phyloP scores from a whole-genome alignment of 2,329 filamentous ascomycete species.

The Verticillium nonalfalfae region DNA sequence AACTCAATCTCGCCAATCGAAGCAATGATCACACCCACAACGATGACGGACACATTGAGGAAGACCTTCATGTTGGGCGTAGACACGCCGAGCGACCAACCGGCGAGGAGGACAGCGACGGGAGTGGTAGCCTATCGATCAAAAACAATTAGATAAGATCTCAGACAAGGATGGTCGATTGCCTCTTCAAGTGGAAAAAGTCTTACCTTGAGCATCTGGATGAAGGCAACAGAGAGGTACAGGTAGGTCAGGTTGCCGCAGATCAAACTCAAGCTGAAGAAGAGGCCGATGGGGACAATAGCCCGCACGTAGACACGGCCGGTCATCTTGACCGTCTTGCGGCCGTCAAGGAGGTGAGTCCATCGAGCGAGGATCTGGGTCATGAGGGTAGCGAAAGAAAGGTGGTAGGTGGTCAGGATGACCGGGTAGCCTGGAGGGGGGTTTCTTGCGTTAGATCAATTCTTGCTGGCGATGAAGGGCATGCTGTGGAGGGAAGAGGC shows the following conservation, averaged over 20 bases:
- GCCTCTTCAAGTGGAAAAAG: background rate
- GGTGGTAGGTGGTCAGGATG: slow-evolving; percentile 92
- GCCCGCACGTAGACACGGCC: slow-evolving; percentile 86
- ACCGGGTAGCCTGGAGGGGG: slow-evolving; percentile 55
- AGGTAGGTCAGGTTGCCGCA: slow-evolving; percentile 95
- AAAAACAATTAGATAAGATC: background rate
- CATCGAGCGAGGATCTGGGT: slow-evolving; percentile 90
- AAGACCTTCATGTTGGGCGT: slow-evolving; percentile 81
- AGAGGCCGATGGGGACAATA: slow-evolving; percentile 89
- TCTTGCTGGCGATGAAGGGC: background rate
- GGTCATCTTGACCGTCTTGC: slow-evolving; percentile 97
- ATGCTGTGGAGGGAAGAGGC: slow-evolving; percentile 7
- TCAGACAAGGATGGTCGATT: background rate
- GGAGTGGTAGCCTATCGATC: slow-evolving; percentile 76
- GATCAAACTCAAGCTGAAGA: slow-evolving; percentile 94
- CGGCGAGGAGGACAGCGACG: slow-evolving; percentile 83
- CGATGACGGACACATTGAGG: slow-evolving; percentile 90
- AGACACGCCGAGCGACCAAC: slow-evolving; percentile 81
- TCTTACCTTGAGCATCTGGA: slow-evolving; percentile 93
- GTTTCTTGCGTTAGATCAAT: background rate
- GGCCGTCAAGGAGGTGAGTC: slow-evolving; percentile 83
- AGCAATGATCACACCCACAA: slow-evolving; percentile 88
- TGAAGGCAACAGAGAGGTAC: slow-evolving; percentile 92
- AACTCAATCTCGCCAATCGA: slow-evolving; percentile 96
- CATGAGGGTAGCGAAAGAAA: slow-evolving; percentile 87